phyloP scores from a whole-genome alignment of 306 rosid genomes.

The Arachis hypogaea region DNA sequence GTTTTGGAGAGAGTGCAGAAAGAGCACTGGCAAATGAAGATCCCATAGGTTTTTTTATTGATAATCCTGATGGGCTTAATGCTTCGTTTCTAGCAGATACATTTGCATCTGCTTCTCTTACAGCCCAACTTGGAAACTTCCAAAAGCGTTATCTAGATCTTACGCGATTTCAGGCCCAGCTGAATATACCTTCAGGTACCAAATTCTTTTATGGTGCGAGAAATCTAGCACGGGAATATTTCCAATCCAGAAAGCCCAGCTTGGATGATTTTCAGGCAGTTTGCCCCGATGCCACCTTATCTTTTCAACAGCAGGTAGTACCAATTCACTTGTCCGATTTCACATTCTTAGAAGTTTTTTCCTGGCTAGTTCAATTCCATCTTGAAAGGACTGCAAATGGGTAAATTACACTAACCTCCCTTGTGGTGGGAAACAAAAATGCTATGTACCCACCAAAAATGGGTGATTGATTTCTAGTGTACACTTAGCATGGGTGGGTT shows the following conservation, averaged over 20 bases:
- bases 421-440: not conserved
- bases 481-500: no score
- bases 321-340: not conserved
- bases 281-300: constrained; percentile 69
- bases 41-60: constrained; percentile 52
- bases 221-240: constrained; percentile 61
- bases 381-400: not conserved
- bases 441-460: no score
- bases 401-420: no score
- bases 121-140: constrained; percentile 86
- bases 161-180: constrained; percentile 70
- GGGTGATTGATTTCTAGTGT: no score
- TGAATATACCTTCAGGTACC: constrained; percentile 81
- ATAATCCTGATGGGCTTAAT: constrained; percentile 52
- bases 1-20: constrained; percentile 58
- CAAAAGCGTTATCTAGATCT: constrained; percentile 77
- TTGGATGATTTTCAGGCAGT: constrained; percentile 64
- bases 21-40: constrained; percentile 49
- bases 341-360: not conserved
- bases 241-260: constrained; percentile 65
- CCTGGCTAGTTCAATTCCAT: constrained; percentile 29
- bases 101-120: constrained; percentile 69
- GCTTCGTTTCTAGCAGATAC: constrained; percentile 66
- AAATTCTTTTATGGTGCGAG: constrained; percentile 76
- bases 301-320: constrained; percentile 93